Conservation (phyloP, 2,329 filamentous ascomycete genomes). For the Scedosporium minutisporum region DNA sequence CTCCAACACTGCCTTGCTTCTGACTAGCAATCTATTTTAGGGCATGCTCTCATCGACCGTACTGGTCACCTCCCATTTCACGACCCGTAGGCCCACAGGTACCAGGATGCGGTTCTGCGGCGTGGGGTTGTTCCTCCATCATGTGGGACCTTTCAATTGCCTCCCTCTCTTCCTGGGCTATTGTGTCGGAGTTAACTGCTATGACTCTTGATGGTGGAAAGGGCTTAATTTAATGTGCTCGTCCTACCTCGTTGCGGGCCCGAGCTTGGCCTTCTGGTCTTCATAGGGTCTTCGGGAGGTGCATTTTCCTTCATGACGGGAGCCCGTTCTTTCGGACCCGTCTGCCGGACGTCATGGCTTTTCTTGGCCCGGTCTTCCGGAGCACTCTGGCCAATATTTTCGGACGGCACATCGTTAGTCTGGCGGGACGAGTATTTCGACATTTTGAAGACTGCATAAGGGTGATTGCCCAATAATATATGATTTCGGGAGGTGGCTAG, state of each 20-base stretch:
- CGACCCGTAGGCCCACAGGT: constrained; percentile 25
- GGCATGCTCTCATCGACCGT: not conserved
- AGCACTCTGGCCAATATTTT: not conserved
- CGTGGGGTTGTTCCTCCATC: constrained; percentile 23
- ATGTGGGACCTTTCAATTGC: constrained; percentile 28
- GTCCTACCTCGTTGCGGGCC: not conserved
- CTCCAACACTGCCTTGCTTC: too few species aligned
- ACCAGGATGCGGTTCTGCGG: constrained; percentile 15
- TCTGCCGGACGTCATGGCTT: not conserved
- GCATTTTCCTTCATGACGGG: not conserved
- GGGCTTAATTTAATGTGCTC: not conserved
- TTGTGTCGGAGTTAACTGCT: not conserved
- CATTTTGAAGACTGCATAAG: not conserved
- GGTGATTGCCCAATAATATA: not conserved
- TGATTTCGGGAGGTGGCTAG: not conserved
- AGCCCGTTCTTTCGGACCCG: not conserved
- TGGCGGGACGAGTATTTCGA: not conserved
- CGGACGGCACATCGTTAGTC: not conserved
- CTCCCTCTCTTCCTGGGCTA: constrained; percentile 25
- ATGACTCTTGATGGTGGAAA: not conserved
- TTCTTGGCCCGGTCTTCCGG: not conserved
- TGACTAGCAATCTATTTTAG: too few species aligned
- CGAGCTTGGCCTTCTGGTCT: not conserved
- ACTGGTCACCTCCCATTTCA: constrained; percentile 10
- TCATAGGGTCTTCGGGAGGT: not conserved